These are phyloP conservation scores for Wallacemonas sp. DNA, from an alignment of 208 protist species.

Conservation along the genomic window DNA sequence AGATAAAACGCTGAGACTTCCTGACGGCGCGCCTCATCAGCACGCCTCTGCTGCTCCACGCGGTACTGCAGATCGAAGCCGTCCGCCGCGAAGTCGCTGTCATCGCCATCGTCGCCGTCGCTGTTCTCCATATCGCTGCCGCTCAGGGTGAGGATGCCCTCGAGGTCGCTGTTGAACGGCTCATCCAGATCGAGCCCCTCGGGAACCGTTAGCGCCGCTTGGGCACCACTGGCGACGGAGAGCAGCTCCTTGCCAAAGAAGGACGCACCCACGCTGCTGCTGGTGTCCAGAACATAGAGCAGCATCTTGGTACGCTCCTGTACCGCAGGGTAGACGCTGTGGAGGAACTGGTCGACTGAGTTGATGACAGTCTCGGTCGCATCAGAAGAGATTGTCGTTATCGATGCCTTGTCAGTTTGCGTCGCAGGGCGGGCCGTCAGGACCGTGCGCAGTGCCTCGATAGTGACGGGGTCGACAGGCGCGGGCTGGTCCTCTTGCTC, in stretches of 20 bases:
- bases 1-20: slow-evolving; percentile 84
- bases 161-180: slow-evolving; percentile 63
- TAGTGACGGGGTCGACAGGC: slow-evolving; percentile 20
- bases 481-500: slow-evolving; percentile 48
- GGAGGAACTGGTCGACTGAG: slow-evolving; percentile 44
- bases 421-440: background rate
- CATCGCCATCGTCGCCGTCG: slow-evolving; percentile 37
- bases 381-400: too few relatives aligned
- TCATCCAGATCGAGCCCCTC: slow-evolving; percentile 54
- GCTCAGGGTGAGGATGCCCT: slow-evolving; percentile 47
- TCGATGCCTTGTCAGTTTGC: background rate
- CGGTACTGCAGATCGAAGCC: slow-evolving; percentile 49
- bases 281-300: slow-evolving; percentile 27
- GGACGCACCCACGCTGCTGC: slow-evolving; percentile 35
- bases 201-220: slow-evolving; percentile 53
- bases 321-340: slow-evolving; percentile 59
- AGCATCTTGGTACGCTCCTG: slow-evolving; percentile 69
- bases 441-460: slow-evolving; percentile 29
- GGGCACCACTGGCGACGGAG: slow-evolving; percentile 60
- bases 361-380: too few relatives aligned
- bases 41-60: slow-evolving; percentile 48
- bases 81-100: slow-evolving; percentile 11
- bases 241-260: slow-evolving; percentile 60
- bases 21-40: slow-evolving; percentile 43
- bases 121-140: slow-evolving; percentile 33